Base-by-base conservation (phyloP, 2,329 filamentous ascomycete species). In the Annulohypoxylon truncatum region DNA sequence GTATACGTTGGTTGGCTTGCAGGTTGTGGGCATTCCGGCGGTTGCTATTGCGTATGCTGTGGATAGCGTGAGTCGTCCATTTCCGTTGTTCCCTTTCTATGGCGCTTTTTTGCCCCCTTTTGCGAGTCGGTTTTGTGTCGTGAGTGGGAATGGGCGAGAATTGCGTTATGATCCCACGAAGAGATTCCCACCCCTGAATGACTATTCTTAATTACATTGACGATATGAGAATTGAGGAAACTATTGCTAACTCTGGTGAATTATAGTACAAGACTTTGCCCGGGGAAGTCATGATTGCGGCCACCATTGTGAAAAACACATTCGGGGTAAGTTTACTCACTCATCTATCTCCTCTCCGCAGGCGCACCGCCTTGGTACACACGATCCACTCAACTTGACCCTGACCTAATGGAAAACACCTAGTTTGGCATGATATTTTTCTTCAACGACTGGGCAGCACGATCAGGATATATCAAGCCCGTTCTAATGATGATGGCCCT, bases 261-360 rank as follows among this genome's bases (percentile, higher is more conserved):
- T 15, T 50, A 28, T 15, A 69, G 62, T 90, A 90, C 76, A 90
- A 89, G 76, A 84, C 87, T 0, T 83, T 89, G 1, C 83, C 87
- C 0, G 87, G 88, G 1, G 84, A 83, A 18, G 79, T 90, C 47
- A 87, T 90, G 76, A 86, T 90, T 1, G 81, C 83, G 1, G 85
- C 89, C 64, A 90, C 87, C 0, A 85, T 90, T 42, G 87, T 89
- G 69, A 90, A 90, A 79, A 90, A 90, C 64, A 74, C 75, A 1
- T 75, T 76, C 54, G 75, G 88, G 0, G 75, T 77, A 62, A 70
- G 73, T 77, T 76, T 0, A 13, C 15, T 24, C 13, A 12, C 15
- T 10, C 18, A n/a, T n/a, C 7, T 15, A n/a, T 28, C 46, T 20
- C 22, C 48, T 26, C 12, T 38, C 20, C 12, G 15, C 13, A 2